Base-by-base conservation (phyloP, 2,329 filamentous ascomycete genomes). In the Xylariaceae sp. region DNA sequence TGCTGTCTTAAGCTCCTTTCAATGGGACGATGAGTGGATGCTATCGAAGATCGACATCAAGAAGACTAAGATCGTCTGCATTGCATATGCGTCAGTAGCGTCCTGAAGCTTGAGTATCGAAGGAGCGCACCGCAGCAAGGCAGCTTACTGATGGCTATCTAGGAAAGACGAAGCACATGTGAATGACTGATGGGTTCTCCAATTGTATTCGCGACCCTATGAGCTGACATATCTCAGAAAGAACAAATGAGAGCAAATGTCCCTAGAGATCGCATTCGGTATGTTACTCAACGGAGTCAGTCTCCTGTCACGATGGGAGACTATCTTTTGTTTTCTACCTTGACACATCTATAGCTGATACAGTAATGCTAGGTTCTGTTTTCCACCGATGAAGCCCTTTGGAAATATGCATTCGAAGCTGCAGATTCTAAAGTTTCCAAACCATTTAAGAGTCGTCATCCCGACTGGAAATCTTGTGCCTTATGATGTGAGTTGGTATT, bases 401-500 rank as follows among this genome's bases (percentile, higher is more conserved):
- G 87, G 85, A 19, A 85, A 80, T 62, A 96, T 97, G 91, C 94
- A 97, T 70, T 96, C 90, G 45, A 97, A 99, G 67, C 76, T 97
- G 41, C 92, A 96, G 80, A 72, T 97, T 1, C 77, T 97, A n/a
- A 93, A 91, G 62, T 89, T 90, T 61, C 73, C 80, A 0, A 72
- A 73, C 1, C 85, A 91, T 66, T 71, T 97, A 14, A 83, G 94
- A 6, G 78, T 99, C 42, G 93, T 88, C 1, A 76, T 97, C 2
- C 91, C 94, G 0, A 93, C 87, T 3, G 94, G 91, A 1, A 99
- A 99, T 63, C 74, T 97, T 45, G 85, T 88, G 12, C 78, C 83
- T 7, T 90, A 89, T 63, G 93, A 99, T 54, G 63, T 65, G 40
- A 61, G 63, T 59, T 18, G 10, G 36, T 17, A 12, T 42, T 5